Conservation (phyloP, 1,284 basidiomycete genomes). For the Papiliotrema terrestris region DNA sequence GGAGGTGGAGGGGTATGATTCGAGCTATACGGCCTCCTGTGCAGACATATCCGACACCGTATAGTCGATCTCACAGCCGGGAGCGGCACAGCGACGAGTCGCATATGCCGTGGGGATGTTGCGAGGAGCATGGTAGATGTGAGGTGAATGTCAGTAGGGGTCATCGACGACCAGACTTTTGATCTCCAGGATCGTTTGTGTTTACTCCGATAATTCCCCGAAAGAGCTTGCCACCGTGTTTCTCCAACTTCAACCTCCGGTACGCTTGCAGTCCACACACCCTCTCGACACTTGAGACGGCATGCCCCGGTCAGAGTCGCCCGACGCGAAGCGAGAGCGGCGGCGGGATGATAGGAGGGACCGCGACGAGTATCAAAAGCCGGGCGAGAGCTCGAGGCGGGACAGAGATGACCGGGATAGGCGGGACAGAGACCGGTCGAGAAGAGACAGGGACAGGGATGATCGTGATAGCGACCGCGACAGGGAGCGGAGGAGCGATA, state of each 20-base stretch:
- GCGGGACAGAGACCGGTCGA: not conserved
- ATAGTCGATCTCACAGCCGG: no score
- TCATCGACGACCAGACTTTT: no score
- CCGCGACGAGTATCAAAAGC: conserved; percentile 1
- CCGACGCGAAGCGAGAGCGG: conserved; percentile 12
- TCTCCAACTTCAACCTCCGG: no score
- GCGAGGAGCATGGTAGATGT: no score
- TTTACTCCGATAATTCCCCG: no score
- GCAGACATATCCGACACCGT: not conserved
- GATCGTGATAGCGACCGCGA: conserved; percentile 10
- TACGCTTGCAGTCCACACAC: no score
- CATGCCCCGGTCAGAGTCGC: conserved; percentile 31
- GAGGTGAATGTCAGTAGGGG: no score
- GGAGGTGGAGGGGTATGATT: not conserved
- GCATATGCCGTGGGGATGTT: no score
- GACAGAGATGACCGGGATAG: conserved; percentile 4
- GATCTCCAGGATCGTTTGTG: no score
- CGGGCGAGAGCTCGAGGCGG: conserved; percentile 4
- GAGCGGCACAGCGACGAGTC: no score
- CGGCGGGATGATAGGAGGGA: conserved; percentile 8
- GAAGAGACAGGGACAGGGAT: not conserved
- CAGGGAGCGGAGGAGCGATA: conserved; percentile 17
- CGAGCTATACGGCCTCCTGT: not conserved
- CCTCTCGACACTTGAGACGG: not conserved
- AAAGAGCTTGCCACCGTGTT: no score